Evolutionary conservation across 192 early-diverging fungal genomes (phyloP), one percentile per base, ranked within the genome.

Genomic region (Podila epicladia): DNA sequence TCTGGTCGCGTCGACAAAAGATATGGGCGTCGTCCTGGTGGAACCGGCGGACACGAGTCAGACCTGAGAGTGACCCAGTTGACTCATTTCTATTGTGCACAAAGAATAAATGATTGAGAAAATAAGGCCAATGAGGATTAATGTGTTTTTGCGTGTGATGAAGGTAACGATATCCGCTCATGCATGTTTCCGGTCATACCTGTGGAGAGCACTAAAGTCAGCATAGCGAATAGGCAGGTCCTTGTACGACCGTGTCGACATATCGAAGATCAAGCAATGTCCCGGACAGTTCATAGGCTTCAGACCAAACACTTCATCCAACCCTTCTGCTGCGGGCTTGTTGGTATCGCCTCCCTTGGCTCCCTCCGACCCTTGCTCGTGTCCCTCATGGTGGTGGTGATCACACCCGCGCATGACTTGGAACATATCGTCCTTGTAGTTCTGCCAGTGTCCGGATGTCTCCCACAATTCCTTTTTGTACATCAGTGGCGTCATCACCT

Each of bases 241-340:
- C 45, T 91, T 86, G 64, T 96, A 97, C 0, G 96, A 97, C 24
- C 93, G 88, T 50, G 88, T 89, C 20, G 89, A 87, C 73, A 89
- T 92, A 55, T 90, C 93, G 86, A 95, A 97, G 9, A 97, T 91
- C 71, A 97, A 70, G 75, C 97, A 98, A 78, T 98, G 97, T 3
- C 96, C 96, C 3, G 97, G 97, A 71, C 97, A 98, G 77, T 98
- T 98, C 97, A 98, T 98, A 13, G 97, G 97, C 74, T 98, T 98
- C n/a, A 98, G 85, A 9, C 94, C 94, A 85, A 91, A 92, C 22
- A 92, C 71, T 35, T 91, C 87, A 41, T 92, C 92, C 17, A 74
- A 59, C 5, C 68, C 67, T 32, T 72, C 80, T n/a, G 73, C 62
- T 24, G 74, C 33, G 0, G 65, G 29, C 15, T 13, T 31, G 17